phyloP scores from a whole-genome alignment of 495 filamentous ascomycete species.

The Durotheca rogersii region DNA sequence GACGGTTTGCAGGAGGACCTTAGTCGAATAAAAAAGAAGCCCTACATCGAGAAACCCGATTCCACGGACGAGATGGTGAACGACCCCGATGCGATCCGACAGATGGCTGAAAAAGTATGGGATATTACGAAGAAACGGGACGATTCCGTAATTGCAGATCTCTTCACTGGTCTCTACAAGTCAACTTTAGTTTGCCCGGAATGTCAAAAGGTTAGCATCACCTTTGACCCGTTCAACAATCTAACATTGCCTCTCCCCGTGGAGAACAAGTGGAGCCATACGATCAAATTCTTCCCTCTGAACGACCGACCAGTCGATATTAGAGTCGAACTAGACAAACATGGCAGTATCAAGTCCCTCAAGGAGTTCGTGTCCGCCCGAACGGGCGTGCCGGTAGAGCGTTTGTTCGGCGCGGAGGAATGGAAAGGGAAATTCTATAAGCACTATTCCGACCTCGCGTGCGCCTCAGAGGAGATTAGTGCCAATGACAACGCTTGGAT shows the following conservation, averaged over 20 bases:
- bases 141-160: conserved; percentile 89
- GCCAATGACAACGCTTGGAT: conserved; percentile 66
- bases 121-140: conserved; percentile 90
- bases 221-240: conserved; percentile 96
- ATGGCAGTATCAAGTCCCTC: conserved; percentile 66
- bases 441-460: conserved; percentile 65
- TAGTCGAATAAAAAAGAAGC: conserved; percentile 91
- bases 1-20: conserved; percentile 94
- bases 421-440: conserved; percentile 82
- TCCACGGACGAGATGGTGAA: conserved; percentile 96
- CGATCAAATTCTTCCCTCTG: conserved; percentile 73
- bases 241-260: conserved; percentile 87
- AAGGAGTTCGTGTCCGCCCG: conserved; percentile 75
- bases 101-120: conserved; percentile 85
- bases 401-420: conserved; percentile 74
- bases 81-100: conserved; percentile 69
- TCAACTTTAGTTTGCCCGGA: conserved; percentile 89
- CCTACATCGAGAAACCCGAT: conserved; percentile 96
- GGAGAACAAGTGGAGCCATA: conserved; percentile 70
- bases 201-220: conserved; percentile 95
- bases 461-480: conserved; percentile 69
- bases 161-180: conserved; percentile 97
- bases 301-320: conserved; percentile 64
- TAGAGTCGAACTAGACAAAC: conserved; percentile 83
- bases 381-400: conserved; percentile 57